Percentiles rank a stretch among this genome's conserved stretches.
phyloP scores from a whole-genome alignment of 805 yeast species.

The Yarrowia sp. region DNA sequence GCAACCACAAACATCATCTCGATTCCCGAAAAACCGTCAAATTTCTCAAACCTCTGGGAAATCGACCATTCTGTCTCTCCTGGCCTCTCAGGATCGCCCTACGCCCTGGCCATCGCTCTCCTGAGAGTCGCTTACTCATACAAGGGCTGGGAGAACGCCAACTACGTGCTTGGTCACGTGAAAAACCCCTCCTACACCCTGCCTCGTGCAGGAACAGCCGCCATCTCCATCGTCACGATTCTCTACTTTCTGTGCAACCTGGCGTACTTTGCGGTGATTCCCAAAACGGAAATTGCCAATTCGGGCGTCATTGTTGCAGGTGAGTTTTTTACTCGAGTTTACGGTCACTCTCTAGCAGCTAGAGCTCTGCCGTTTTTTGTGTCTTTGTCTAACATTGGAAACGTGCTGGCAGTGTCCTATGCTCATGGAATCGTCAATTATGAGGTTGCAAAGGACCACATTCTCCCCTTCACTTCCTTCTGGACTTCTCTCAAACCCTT shows the following conservation, averaged over 20 bases:
- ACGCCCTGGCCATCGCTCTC: constrained; percentile 62
- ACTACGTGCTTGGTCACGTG: constrained; percentile 66
- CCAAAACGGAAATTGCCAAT: constrained; percentile 52
- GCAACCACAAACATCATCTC: constrained; percentile 52
- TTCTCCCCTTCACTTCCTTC: constrained; percentile 59
- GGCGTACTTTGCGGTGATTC: constrained; percentile 64
- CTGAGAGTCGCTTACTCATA: constrained; percentile 67
- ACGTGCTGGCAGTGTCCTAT: constrained; percentile 67
- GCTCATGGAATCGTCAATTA: constrained; percentile 67
- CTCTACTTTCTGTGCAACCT: constrained; percentile 64
- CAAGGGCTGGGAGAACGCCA: constrained; percentile 76
- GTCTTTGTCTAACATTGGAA: constrained; percentile 69
- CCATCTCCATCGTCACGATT: constrained; percentile 60
- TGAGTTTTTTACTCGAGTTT: constrained; percentile 61
- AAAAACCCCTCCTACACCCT: constrained; percentile 63
- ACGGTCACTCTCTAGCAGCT: constrained; percentile 62
- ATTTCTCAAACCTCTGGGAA: constrained; percentile 54
- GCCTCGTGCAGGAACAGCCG: constrained; percentile 66
- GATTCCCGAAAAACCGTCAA: constrained; percentile 48
- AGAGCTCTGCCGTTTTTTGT: constrained; percentile 62
- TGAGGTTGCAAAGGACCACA: constrained; percentile 60
- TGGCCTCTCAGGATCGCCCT: constrained; percentile 49
- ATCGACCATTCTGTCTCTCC: constrained; percentile 49
- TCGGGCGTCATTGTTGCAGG: constrained; percentile 74
- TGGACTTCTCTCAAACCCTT: constrained; percentile 55